phyloP scores from a whole-genome alignment of 1,139 yeast species.

The Yamadazyma sp. region DNA sequence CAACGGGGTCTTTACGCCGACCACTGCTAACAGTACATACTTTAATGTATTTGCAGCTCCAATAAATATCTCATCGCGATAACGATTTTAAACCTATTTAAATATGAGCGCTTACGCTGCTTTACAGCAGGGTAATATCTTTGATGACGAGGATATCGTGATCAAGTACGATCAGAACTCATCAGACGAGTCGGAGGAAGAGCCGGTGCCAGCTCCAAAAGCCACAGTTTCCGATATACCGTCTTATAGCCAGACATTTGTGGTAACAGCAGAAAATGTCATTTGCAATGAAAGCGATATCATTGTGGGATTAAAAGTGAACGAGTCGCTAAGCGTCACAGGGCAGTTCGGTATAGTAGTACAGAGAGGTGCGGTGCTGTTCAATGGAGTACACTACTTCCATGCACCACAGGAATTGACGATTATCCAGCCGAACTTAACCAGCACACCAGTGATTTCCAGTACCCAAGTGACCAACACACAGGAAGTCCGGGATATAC shows the following conservation, averaged over 20 bases:
- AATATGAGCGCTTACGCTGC: slow-evolving; percentile 59
- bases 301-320: slow-evolving; percentile 41
- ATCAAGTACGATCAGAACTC: slow-evolving; percentile 25
- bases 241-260: slow-evolving; percentile 26
- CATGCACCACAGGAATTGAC: slow-evolving; percentile 25
- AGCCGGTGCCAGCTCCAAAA: slow-evolving; percentile 1
- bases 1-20: too few species aligned
- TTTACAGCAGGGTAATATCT: slow-evolving; percentile 22
- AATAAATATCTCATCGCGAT: slow-evolving; percentile 4
- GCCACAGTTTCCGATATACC: slow-evolving; percentile 1
- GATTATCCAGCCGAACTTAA: slow-evolving; percentile 53
- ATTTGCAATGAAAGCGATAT: slow-evolving; percentile 29
- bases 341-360: slow-evolving; percentile 60
- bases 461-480: slow-evolving; percentile 43
- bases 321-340: slow-evolving; percentile 51
- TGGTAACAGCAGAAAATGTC: slow-evolving; percentile 36
- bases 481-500: slow-evolving; percentile 23
- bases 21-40: too few species aligned
- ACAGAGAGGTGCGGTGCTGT: slow-evolving; percentile 57
- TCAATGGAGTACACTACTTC: slow-evolving; percentile 54
- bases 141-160: slow-evolving; percentile 18
- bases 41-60: too few species aligned
- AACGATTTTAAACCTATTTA: neutral
- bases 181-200: slow-evolving; percentile 19
- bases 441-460: slow-evolving; percentile 56